Evolutionary conservation across 208 protist genomes (phyloP).

Genomic region (Trypanosoma caninum): DNA sequence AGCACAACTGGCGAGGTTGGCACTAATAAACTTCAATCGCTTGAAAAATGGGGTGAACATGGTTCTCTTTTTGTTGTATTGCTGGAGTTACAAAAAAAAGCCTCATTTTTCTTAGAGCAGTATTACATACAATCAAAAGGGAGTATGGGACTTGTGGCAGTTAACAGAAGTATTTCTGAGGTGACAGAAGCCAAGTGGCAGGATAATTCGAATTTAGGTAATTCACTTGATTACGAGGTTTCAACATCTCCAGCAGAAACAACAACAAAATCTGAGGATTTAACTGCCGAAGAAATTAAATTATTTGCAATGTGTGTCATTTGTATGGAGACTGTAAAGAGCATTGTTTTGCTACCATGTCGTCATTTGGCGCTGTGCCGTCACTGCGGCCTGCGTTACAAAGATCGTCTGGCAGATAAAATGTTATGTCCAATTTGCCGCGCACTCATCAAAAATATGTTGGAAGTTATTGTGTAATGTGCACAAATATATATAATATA

Average conservation of each 20-base stretch:
- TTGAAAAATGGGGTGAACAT: conserved; percentile 10
- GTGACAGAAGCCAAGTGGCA: too few species aligned
- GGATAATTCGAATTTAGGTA: too few species aligned
- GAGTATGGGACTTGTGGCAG: too few species aligned
- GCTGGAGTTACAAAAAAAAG: conserved; percentile 20
- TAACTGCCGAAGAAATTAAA: neutral
- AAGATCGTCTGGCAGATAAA: conserved; percentile 39
- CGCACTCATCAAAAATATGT: conserved; percentile 18
- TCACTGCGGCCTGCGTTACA: conserved; percentile 35
- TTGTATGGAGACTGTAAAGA: conserved; percentile 32
- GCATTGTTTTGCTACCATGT: conserved; percentile 58
- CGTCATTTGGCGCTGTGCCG: conserved; percentile 51
- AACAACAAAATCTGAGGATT: neutral
- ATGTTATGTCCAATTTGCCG: conserved; percentile 58
- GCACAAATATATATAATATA: neutral
- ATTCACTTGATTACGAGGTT: too few species aligned
- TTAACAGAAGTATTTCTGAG: too few species aligned
- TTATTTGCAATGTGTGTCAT: conserved; percentile 37
- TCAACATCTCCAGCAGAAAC: neutral
- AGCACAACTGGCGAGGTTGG: conserved; percentile 12
- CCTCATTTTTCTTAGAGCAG: conserved; percentile 4
- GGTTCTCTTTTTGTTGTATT: conserved; percentile 16
- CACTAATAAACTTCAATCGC: neutral
- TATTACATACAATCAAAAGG: neutral
- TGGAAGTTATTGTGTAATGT: conserved; percentile 26